These are phyloP conservation scores for Erysimum cheiri DNA, from an alignment of 441 rosid species.

Conservation along the genomic window DNA sequence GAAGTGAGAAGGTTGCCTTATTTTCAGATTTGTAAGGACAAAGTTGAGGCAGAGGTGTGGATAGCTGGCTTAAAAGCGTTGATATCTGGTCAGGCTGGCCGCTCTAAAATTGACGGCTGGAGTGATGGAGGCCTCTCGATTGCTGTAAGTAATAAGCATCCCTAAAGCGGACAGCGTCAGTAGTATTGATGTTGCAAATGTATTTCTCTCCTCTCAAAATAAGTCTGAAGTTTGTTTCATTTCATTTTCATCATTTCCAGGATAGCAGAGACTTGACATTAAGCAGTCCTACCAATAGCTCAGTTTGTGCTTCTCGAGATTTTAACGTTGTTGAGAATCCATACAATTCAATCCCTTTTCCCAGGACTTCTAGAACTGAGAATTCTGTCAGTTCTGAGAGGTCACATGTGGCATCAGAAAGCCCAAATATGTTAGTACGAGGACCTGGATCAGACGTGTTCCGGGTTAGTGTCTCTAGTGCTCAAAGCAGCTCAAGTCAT, in stretches of 20 bases:
- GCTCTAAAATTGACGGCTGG: slow-evolving; percentile 96
- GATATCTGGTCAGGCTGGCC: slow-evolving; percentile 84
- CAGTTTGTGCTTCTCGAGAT: slow-evolving; percentile 71
- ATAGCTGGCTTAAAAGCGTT: slow-evolving; percentile 81
- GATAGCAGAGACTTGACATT: slow-evolving; percentile 86
- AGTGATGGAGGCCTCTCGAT: slow-evolving; percentile 84
- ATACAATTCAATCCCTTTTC: slow-evolving; percentile 56
- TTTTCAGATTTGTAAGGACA: slow-evolving; percentile 87
- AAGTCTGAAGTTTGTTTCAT: slow-evolving; percentile 20
- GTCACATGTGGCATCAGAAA: slow-evolving; percentile 87
- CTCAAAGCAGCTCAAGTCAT: slow-evolving; percentile 93
- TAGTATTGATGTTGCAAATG: slow-evolving; percentile 8
- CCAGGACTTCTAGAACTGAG: slow-evolving; percentile 62
- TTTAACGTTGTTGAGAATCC: slow-evolving; percentile 71
- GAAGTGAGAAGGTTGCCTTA: slow-evolving; percentile 25
- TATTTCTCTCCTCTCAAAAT: not conserved
- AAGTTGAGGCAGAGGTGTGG: slow-evolving; percentile 95
- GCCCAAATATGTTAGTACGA: slow-evolving; percentile 81
- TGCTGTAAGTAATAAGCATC: slow-evolving; percentile 59
- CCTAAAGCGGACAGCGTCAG: not conserved
- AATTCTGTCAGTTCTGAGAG: slow-evolving; percentile 70
- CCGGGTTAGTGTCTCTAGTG: slow-evolving; percentile 96
- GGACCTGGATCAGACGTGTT: slow-evolving; percentile 86
- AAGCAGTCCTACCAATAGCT: slow-evolving; percentile 83
- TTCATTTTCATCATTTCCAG: slow-evolving; percentile 52